Evolutionary conservation across 1,284 basidiomycete genomes (phyloP).

Genomic region (Leccinum solheimii): DNA sequence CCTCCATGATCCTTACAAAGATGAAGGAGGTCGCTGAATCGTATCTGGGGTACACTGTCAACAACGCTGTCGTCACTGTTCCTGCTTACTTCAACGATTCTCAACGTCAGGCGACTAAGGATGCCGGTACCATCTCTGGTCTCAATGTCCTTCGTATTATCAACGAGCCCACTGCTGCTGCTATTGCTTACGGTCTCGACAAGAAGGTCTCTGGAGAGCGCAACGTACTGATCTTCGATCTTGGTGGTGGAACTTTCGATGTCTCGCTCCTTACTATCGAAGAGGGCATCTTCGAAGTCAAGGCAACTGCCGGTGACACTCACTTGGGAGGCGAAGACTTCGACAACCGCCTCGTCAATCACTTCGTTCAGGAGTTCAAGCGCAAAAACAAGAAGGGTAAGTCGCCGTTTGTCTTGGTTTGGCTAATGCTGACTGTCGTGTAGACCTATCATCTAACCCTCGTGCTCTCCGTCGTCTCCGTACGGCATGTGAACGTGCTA

Average conservation of each 20-base stretch:
- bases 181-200: conserved; percentile 93
- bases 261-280: conserved; percentile 97
- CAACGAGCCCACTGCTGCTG: conserved; percentile 94
- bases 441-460: conserved; percentile 87
- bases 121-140: conserved; percentile 88
- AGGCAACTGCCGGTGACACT: conserved; percentile 98
- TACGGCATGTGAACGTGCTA: conserved; percentile 98
- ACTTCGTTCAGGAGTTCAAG: conserved; percentile 99
- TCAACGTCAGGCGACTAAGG: conserved; percentile 94
- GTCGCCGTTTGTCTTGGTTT: conserved; percentile 18
- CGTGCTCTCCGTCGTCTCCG: conserved; percentile 97
- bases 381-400: conserved; percentile 95
- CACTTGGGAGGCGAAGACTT: conserved; percentile 99
- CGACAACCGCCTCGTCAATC: conserved; percentile 97
- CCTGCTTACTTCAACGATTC: conserved; percentile 99
- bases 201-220: conserved; percentile 87
- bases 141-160: conserved; percentile 95
- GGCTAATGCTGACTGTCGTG: conserved; percentile 20
- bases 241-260: conserved; percentile 99
- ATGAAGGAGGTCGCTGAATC: conserved; percentile 99
- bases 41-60: conserved; percentile 84
- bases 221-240: conserved; percentile 96
- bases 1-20: conserved; percentile 95
- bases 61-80: conserved; percentile 91
- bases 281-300: conserved; percentile 99